Base-by-base conservation (phyloP, 2,329 filamentous ascomycete genomes). In the Colletotrichum abscissum region DNA sequence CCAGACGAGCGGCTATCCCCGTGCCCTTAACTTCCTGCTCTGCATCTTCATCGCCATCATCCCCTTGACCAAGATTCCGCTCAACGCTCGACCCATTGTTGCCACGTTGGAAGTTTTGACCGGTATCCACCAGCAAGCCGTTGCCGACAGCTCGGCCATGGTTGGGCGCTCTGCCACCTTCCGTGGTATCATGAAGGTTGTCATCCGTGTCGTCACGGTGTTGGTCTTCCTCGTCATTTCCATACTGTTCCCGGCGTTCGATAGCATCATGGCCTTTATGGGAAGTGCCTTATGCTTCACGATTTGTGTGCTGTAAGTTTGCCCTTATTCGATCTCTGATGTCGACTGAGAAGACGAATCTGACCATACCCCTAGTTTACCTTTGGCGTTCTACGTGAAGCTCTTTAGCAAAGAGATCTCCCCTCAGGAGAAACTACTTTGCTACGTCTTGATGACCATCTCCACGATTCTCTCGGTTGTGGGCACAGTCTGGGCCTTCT, bases 1-100 rank as follows among this genome's bases (percentile, higher is more conserved):
- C 76, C 86, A 89, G 65, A 93, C 91, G 1, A 83, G 88, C 6
- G 92, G 92, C 67, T 98, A 97, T 80, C 94, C 96, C 1, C 85
- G 89, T 14, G 88, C 86, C 1, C 83, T 97, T 54, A 94, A 92
- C n/a, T 84, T 96, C 59, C 86, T 96, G 76, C 93, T 98, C 81
- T 95, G 95, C 76, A 86, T 94, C 74, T 96, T 95, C 81, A 94
- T 98, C 77, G 93, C 93, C 79, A 95, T 98, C 80, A 98, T 98
- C 75, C 97, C 96, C 0, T 86, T 99, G 64, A 98, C 96, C 46
- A 99, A 99, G 83, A 92, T 98, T n/a, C 95, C 95, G 0, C 87
- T 98, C 46, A 97, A 95, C 80, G 93, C 94, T 9, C 92, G 95
- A 2, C 97, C 96, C 12, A 95, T 98, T 77, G 90, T 98, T 76